A percentile compares a stretch with the other conserved stretches of the same genome.
Evolutionary conservation across 495 filamentous ascomycete species (phyloP).

Genomic region (Neurospora discreta): DNA sequence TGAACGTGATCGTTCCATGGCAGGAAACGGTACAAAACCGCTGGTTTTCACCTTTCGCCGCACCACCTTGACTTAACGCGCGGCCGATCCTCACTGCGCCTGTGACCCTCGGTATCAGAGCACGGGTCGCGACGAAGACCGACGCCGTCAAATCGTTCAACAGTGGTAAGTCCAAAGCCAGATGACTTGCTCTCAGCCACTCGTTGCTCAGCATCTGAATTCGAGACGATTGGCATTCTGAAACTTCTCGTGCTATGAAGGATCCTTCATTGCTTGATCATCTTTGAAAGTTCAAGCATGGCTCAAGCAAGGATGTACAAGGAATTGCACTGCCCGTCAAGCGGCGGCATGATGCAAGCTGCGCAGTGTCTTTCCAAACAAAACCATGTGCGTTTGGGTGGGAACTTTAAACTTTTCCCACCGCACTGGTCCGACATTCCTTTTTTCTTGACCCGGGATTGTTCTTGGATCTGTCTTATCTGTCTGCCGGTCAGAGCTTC

Average conservation of each 20-base stretch:
- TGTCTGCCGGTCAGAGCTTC: background rate
- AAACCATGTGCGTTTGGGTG: background rate
- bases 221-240: conserved; percentile 3
- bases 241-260: background rate
- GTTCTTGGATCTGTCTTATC: background rate
- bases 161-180: background rate
- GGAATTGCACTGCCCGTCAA: background rate
- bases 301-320: background rate
- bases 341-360: background rate
- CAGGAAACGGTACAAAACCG: conserved; percentile 12
- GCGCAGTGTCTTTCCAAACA: background rate
- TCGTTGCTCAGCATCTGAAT: conserved; percentile 7
- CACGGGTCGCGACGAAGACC: background rate
- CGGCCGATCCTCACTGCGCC: conserved; percentile 9
- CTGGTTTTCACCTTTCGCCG: conserved; percentile 7
- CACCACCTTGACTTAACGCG: conserved; percentile 15
- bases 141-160: background rate
- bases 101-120: background rate
- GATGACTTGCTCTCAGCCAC: conserved; percentile 14
- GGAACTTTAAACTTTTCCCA: background rate
- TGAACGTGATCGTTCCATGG: conserved; percentile 3
- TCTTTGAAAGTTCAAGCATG: background rate
- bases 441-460: background rate
- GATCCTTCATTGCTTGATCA: background rate
- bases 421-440: background rate